phyloP scores from a whole-genome alignment of 108 stramenopile genomes.

The Fragilariopsis cylindrus region DNA sequence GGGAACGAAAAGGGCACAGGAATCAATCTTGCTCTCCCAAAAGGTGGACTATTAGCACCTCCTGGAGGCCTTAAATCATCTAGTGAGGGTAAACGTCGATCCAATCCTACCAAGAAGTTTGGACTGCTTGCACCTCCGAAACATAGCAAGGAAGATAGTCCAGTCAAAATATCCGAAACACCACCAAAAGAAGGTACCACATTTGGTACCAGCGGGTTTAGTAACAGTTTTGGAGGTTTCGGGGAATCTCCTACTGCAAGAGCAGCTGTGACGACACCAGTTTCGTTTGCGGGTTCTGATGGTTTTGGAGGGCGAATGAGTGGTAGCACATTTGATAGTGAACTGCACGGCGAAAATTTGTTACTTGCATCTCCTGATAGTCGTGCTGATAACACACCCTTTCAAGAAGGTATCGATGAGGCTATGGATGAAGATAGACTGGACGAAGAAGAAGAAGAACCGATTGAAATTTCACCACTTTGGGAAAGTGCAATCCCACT shows the following conservation, averaged over 20 bases:
- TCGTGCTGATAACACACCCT: background rate
- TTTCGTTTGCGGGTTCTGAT: slow-evolving; percentile 18
- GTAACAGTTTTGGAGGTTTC: background rate
- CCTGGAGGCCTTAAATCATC: slow-evolving; percentile 27
- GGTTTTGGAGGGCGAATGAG: slow-evolving; percentile 23
- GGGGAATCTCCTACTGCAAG: slow-evolving; percentile 6
- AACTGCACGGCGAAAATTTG: slow-evolving; percentile 1
- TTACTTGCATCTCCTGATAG: background rate
- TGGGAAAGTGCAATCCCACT: slow-evolving; percentile 57
- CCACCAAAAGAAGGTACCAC: background rate
- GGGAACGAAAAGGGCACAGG: background rate
- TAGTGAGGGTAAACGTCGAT: background rate
- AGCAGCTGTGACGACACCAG: background rate
- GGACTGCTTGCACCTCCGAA: slow-evolving; percentile 44
- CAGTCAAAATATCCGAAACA: background rate
- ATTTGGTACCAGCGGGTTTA: slow-evolving; percentile 14
- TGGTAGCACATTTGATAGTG: slow-evolving; percentile 2
- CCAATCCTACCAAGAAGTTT: slow-evolving; percentile 11
- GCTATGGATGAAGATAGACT: background rate
- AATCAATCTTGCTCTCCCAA: slow-evolving; percentile 13
- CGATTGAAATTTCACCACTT: slow-evolving; percentile 40
- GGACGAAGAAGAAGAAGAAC: slow-evolving; percentile 25
- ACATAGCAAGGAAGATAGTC: slow-evolving; percentile 20
- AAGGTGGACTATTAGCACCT: slow-evolving; percentile 6
- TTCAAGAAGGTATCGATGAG: background rate